These are phyloP conservation scores for Chamaecyparis obtusa DNA, from an alignment of 75 land plant genomes.

Conservation along the genomic window DNA sequence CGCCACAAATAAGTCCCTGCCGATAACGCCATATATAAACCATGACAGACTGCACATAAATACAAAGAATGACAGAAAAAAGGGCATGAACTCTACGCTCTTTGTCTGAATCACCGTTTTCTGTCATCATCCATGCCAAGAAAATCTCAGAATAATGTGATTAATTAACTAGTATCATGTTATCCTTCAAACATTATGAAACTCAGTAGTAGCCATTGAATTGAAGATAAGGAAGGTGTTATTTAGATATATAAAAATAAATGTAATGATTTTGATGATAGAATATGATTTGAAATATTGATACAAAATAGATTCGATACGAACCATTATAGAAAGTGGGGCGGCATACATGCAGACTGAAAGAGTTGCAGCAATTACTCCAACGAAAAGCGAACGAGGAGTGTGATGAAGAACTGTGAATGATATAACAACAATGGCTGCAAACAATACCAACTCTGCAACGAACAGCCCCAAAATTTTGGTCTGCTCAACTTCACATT, in stretches of 20 bases:
- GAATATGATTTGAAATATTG: too few species aligned
- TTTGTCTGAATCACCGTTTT: slow-evolving; percentile 21
- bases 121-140: slow-evolving; percentile 6
- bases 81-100: slow-evolving; percentile 33
- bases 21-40: slow-evolving; percentile 26
- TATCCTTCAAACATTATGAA: too few species aligned
- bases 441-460: slow-evolving; percentile 12
- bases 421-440: neutral
- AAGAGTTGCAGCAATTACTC: slow-evolving; percentile 10
- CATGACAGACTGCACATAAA: slow-evolving; percentile 23
- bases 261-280: too few species aligned
- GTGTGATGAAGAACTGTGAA: slow-evolving; percentile 9
- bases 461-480: neutral
- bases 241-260: too few species aligned
- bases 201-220: too few species aligned
- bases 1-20: slow-evolving; percentile 23
- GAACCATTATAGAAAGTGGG: slow-evolving; percentile 21
- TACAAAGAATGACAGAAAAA: slow-evolving; percentile 28
- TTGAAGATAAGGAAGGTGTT: too few species aligned
- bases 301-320: neutral
- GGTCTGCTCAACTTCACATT: neutral
- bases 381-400: slow-evolving; percentile 5
- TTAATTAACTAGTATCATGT: too few species aligned
- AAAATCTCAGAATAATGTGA: too few species aligned
- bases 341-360: slow-evolving; percentile 21